These are phyloP conservation scores for Lolium multiflorum DNA, from an alignment of 176 grass and related monocot species.

Conservation along the genomic window DNA sequence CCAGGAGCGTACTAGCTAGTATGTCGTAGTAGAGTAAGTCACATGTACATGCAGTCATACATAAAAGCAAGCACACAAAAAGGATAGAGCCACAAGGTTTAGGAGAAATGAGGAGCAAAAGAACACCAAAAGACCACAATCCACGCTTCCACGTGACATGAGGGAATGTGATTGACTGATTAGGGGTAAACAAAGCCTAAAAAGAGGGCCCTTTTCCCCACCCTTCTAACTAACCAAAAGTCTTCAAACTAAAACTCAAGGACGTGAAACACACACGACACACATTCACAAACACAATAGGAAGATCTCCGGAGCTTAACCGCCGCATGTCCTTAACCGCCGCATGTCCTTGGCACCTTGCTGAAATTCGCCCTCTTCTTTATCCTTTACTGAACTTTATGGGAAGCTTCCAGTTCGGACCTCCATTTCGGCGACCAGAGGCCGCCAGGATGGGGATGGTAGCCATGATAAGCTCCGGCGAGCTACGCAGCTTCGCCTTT, in stretches of 20 bases:
- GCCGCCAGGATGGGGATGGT: not conserved
- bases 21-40: too few species aligned
- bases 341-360: not conserved
- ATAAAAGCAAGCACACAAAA: too few species aligned
- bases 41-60: too few species aligned
- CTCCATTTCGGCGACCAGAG: too few species aligned
- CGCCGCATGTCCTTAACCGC: constrained; percentile 17
- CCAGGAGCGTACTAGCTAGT: too few species aligned
- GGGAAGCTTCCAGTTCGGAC: constrained; percentile 1
- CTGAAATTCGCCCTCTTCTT: not conserved
- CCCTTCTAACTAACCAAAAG: constrained; percentile 21
- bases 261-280: constrained; percentile 30
- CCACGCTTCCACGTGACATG: constrained; percentile 26
- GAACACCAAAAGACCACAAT: constrained; percentile 4
- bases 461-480: not conserved
- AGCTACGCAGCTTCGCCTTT: constrained; percentile 31
- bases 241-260: not conserved
- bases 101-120: too few species aligned
- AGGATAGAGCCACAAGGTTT: too few species aligned
- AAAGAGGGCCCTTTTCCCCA: constrained; percentile 48
- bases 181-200: constrained; percentile 48
- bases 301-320: not conserved
- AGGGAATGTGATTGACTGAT: not conserved
- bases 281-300: constrained; percentile 3
- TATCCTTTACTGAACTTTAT: not conserved